Percentiles rank a stretch among this genome's conserved stretches.
Conservation (phyloP, 2,329 filamentous ascomycete genomes). For the Talaromyces atroroseus region DNA sequence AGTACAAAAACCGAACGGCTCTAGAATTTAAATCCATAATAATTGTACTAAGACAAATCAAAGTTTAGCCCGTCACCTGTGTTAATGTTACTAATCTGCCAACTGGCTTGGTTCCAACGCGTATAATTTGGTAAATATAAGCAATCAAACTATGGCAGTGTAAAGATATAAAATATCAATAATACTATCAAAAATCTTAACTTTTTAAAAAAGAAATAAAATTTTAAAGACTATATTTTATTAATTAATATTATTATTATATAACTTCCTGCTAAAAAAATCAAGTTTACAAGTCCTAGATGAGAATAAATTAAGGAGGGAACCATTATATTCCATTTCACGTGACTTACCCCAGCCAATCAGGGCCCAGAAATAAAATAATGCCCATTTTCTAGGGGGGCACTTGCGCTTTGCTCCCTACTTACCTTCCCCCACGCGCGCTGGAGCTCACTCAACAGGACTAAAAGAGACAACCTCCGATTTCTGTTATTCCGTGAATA, state of each 20-base stretch:
- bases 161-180: too few species aligned
- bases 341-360: not conserved
- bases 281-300: not conserved
- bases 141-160: too few species aligned
- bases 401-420: not conserved
- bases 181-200: not conserved
- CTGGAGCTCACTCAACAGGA: not conserved
- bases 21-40: too few species aligned
- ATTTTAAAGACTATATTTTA: not conserved
- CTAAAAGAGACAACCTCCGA: not conserved
- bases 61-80: not conserved
- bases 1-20: too few species aligned
- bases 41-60: too few species aligned
- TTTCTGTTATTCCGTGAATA: not conserved
- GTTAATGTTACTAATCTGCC: not conserved
- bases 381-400: not conserved
- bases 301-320: not conserved
- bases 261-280: not conserved
- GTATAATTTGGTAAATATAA: too few species aligned
- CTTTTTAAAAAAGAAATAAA: not conserved
- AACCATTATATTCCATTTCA: not conserved
- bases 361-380: not conserved
- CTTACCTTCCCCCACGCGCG: not conserved
- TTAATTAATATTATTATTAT: not conserved
- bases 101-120: not conserved